Percentiles rank a stretch among this genome's conserved stretches.
phyloP scores from a whole-genome alignment of 495 filamentous ascomycete genomes.

The Coniosporium apollinis region DNA sequence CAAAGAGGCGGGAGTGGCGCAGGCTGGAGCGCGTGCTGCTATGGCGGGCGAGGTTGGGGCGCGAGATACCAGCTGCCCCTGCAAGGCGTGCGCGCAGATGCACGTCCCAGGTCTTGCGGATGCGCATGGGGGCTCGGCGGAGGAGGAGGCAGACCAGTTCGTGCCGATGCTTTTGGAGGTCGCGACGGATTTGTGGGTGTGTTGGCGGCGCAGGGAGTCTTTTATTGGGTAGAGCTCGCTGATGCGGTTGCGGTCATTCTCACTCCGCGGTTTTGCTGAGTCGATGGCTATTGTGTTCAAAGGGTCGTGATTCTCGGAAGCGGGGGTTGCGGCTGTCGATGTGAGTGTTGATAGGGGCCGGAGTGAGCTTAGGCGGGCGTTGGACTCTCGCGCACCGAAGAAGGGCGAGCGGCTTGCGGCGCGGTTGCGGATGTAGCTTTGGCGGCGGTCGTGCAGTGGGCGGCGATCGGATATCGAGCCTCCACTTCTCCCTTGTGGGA shows the following conservation, averaged over 20 bases:
- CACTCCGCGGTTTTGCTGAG: no score
- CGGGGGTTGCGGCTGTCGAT: background rate
- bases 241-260: background rate
- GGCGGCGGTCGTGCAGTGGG: slow-evolving; percentile 17
- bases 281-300: no score
- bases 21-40: background rate
- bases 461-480: slow-evolving; percentile 14
- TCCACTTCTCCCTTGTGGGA: slow-evolving; percentile 13
- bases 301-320: no score
- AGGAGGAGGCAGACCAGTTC: background rate
- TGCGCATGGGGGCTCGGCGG: background rate
- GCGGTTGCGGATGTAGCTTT: slow-evolving; percentile 19
- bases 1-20: background rate
- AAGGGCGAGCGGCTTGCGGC: slow-evolving; percentile 13
- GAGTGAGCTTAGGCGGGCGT: background rate
- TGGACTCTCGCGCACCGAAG: slow-evolving; percentile 8
- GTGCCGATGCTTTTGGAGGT: background rate
- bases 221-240: background rate
- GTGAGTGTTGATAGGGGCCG: background rate
- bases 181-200: background rate
- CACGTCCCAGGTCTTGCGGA: background rate
- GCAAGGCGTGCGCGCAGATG: background rate
- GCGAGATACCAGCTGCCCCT: background rate
- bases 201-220: background rate
- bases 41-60: background rate